Evolutionary conservation across 192 early-diverging fungal genomes (phyloP), one percentile per base, ranked within the genome.

Genomic region (Phycomyces blakesleeanus): DNA sequence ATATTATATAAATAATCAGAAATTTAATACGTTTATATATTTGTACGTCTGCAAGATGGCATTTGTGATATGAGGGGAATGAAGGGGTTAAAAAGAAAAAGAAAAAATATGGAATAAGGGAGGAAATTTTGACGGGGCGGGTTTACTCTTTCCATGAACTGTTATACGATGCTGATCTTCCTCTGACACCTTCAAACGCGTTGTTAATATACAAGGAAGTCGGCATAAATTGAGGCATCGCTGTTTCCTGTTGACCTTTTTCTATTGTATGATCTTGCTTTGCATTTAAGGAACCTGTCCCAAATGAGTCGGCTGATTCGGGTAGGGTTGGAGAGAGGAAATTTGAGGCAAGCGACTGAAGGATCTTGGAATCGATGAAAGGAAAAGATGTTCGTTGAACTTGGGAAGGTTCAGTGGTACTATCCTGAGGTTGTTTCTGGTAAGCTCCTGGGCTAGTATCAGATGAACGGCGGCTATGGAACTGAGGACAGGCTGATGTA

Each of bases 381-480:
- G 29, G 29, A 34, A 34, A 34, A 34, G 29, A 24, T 51, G 18
- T 20, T 38, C 26, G 15, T 16, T 27, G 54, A 26, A 34, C 25
- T n/a, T 55, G 21, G 34, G 14, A 34, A 1, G 2, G 16, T 27
- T 55, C 54, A n/a, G 2, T 27, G 10, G 26, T 27, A 55, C 25
- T 55, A 25, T 25, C 15, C 34, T 55, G 54, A 34, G 29, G 7
- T 2, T 34, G 29, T 7, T 34, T 34, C 7, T 34, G 29, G 2
- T 34, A 7, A 7, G n/a, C n/a, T n/a, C n/a, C 29, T 34, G 7
- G 29, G 29, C 2, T 34, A 34, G 29, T 29, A 29, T 55, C 54
- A 5, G 54, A 55, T 27, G 34, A 34, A 10, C 54, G 26, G 18
- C 54, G 54, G n/a, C 34, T 14, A 55, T 55, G 54, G 34, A 55